Evolutionary conservation across 305 asterid species (phyloP), one percentile per base, ranked within the genome.

Genomic region (Petunia hybrid): DNA sequence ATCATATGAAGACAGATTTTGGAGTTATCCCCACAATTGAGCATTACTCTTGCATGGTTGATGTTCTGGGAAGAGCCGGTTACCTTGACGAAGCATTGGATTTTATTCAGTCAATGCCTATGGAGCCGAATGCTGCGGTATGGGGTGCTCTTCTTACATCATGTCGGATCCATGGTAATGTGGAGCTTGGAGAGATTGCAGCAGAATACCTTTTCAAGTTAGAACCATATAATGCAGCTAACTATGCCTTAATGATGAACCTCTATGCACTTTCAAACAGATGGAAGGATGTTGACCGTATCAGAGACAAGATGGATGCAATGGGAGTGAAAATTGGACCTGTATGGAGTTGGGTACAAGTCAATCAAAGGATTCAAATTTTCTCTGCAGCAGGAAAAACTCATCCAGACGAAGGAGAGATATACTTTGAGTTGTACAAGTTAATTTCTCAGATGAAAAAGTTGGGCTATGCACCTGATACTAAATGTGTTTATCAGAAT

Each of bases 51-150:
- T 89, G 92, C 82, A 89, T 91, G 92, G 91, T 90, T 83, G 94
- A 91, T 85, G 91, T 91, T 39, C 90, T 90, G 42, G 95, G 91
- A 85, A 85, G 87, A 85, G 86, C 81, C 8, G 92, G 95, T 9
- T 91, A 87, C 78, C 87, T 91, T 43, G 94, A 91, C 16, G 92
- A 91, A 86, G 95, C 95, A 3, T 90, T 90, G 85, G 92, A 91
- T 77, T 86, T 89, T 74, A 89, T 89, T 80, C 76, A 65, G 75
- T 81, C 81, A 63, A 90, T 89, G 92, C 89, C 94, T 8, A 36
- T 84, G 65, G 79, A 87, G 74, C 91, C 92, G 14, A 93, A 91
- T 77, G 87, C 85, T 8, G 67, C 90, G 8, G 81, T 86, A 40
- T 91, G 92, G 94, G 95, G 95, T 0, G 90, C 94, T 9, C 78